phyloP scores from a whole-genome alignment of 306 rosid species.

The Bauhinia variegata region DNA sequence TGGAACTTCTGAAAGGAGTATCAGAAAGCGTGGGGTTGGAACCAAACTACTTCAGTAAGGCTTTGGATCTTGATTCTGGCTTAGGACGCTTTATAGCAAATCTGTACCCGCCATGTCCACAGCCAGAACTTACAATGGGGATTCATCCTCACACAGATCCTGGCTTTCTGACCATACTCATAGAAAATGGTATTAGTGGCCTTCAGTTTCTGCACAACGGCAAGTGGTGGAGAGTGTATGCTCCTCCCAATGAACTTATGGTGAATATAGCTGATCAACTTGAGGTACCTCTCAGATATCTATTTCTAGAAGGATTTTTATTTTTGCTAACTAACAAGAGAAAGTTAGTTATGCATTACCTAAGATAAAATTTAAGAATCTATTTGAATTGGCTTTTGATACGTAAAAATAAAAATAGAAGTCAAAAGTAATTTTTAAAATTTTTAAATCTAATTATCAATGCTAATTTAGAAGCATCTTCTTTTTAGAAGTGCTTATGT shows the following conservation, averaged over 20 bases:
- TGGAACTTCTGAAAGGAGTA: constrained; percentile 18
- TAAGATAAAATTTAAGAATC: no score
- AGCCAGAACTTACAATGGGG: constrained; percentile 38
- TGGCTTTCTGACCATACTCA: constrained; percentile 28
- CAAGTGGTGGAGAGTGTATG: constrained; percentile 30
- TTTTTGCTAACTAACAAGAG: not conserved
- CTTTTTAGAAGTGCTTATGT: no score
- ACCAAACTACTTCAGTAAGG: constrained; percentile 26
- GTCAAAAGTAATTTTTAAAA: no score
- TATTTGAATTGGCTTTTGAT: no score
- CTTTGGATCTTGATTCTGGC: constrained; percentile 17
- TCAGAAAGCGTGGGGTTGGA: constrained; percentile 37
- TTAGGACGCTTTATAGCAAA: constrained; percentile 18
- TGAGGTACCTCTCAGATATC: constrained; percentile 14
- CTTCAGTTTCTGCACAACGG: constrained; percentile 36
- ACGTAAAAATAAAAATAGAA: no score
- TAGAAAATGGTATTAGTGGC: constrained; percentile 35
- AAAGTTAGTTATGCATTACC: not conserved
- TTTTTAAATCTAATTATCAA: no score
- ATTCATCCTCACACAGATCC: constrained; percentile 35
- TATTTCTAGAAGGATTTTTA: no score
- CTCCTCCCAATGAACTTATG: constrained; percentile 20
- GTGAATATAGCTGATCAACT: constrained; percentile 39
- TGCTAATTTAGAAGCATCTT: no score
- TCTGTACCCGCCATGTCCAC: constrained; percentile 40